Evolutionary conservation across 2,329 filamentous ascomycete species (phyloP).

Genomic region (Xylariaceae sp.): DNA sequence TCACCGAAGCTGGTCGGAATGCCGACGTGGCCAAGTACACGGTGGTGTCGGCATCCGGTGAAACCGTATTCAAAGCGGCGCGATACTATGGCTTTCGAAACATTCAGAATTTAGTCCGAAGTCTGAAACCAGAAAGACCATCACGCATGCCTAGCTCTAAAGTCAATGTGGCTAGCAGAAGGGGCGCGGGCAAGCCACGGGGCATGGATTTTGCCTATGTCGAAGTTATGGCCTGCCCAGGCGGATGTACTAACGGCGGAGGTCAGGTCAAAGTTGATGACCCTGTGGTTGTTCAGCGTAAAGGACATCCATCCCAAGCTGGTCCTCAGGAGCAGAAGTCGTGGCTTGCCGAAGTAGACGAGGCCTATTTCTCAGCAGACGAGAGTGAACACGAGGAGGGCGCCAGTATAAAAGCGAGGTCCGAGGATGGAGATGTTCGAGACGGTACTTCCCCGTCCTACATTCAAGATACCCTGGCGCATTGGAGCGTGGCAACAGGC

Average conservation of each 20-base stretch:
- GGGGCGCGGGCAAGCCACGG: constrained; percentile 47
- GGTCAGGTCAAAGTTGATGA: constrained; percentile 93
- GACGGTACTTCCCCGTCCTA: constrained; percentile 64
- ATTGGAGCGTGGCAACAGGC: constrained; percentile 74
- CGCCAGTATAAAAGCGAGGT: constrained; percentile 23
- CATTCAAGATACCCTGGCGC: constrained; percentile 65
- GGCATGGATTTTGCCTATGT: constrained; percentile 80
- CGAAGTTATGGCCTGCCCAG: constrained; percentile 98
- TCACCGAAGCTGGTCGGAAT: constrained; percentile 75
- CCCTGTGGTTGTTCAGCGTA: constrained; percentile 55
- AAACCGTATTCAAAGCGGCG: constrained; percentile 72
- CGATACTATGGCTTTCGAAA: constrained; percentile 97
- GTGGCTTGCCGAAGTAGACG: constrained; percentile 79
- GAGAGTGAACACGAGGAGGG: constrained; percentile 42
- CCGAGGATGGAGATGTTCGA: constrained; percentile 42
- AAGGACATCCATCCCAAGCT: constrained; percentile 51
- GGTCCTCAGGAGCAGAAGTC: constrained; percentile 79
- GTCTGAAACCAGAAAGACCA: constrained; percentile 74
- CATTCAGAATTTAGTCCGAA: constrained; percentile 95
- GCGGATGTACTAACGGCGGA: constrained; percentile 97
- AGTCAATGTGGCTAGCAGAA: constrained; percentile 54
- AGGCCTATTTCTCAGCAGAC: constrained; percentile 82
- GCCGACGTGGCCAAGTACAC: constrained; percentile 86
- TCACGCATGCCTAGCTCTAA: constrained; percentile 79
- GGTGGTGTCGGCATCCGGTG: constrained; percentile 55